These are phyloP conservation scores for Thermothielavioides terrestris DNA, from an alignment of 495 filamentous ascomycete species.

Conservation along the genomic window DNA sequence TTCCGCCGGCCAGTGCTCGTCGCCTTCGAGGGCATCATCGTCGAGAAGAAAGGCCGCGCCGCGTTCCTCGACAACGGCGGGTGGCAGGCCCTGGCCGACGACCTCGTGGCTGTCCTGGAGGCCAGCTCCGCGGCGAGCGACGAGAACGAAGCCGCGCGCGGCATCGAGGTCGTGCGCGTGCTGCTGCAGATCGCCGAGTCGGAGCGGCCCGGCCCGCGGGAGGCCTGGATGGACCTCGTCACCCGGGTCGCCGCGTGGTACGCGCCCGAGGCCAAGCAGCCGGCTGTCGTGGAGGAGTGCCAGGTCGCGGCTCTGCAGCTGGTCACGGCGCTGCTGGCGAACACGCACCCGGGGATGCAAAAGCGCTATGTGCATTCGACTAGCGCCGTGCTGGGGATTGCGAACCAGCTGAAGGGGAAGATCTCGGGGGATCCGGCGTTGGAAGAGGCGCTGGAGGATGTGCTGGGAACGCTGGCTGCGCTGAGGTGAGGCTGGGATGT, in stretches of 20 bases:
- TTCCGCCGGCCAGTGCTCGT: conserved; percentile 45
- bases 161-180: conserved; percentile 45
- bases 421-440: conserved; percentile 15
- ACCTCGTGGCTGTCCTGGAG: conserved; percentile 36
- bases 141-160: conserved; percentile 30
- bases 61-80: conserved; percentile 29
- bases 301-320: conserved; percentile 45
- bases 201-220: conserved; percentile 28
- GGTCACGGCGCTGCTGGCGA: conserved; percentile 37
- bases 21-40: conserved; percentile 44
- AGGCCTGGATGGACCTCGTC: conserved; percentile 43
- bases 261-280: conserved; percentile 14
- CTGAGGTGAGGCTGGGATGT: conserved; percentile 17
- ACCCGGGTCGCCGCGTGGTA: conserved; percentile 30
- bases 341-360: conserved; percentile 35
- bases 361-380: conserved; percentile 37
- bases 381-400: conserved; percentile 34
- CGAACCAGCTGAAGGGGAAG: conserved; percentile 24
- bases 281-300: conserved; percentile 33
- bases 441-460: conserved; percentile 22
- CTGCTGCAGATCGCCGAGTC: conserved; percentile 39
- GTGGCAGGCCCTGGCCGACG: conserved; percentile 42
- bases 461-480: conserved; percentile 14
- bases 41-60: conserved; percentile 33
- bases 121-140: conserved; percentile 4